Base-by-base conservation (phyloP, 2,329 filamentous ascomycete genomes). In the Didymella exigua region DNA sequence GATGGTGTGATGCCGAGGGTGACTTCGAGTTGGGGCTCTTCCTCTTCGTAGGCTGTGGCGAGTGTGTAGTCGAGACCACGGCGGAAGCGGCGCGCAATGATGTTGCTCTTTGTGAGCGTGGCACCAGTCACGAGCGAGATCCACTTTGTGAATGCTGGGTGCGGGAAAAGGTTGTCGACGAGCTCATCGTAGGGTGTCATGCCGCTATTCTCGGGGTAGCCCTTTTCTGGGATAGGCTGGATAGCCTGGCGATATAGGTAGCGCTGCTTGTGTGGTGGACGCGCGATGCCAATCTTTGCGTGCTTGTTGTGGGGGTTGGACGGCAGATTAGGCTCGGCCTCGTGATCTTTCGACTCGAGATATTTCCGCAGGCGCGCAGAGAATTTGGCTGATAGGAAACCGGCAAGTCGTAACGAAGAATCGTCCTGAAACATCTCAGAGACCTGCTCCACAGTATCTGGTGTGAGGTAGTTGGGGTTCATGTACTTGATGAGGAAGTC, bases 251-350 rank as follows among this genome's bases (percentile, higher is more conserved):
- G 84, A 76, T 95, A 99, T 2, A 96, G 81, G 74, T 89, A 99
- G 13, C 93, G 90, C 71, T 97, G 92, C 79, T 99, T 99, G 78
- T 99, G 93, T 0, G 95, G 95, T 33, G 95, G 95, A 27, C 86
- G 84, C 6, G 95, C 90, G 8, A 96, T 89, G 78, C 76, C 36
- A 79, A 84, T 58, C 77, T 77, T 66, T 4, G 67, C 66, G 5
- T 64, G 60, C 36, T 62, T 63, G 50, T 65, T 66, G 44, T 66
- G 63, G 1, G 71, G 73, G 57, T 73, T 74, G 10, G 68, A 48
- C 9, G 68, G 68, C 18, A 72, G 58, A 33, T 45, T 84, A 40
- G 82, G 85, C 14, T 78, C 73, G 14, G 77, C 74, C 0, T 76
- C 71, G 18, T 69, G 65, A 23, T 74, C 72, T 48, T 72, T 72